Evolutionary conservation across 805 yeast genomes (phyloP).

Genomic region (Yamadazyma sp.): DNA sequence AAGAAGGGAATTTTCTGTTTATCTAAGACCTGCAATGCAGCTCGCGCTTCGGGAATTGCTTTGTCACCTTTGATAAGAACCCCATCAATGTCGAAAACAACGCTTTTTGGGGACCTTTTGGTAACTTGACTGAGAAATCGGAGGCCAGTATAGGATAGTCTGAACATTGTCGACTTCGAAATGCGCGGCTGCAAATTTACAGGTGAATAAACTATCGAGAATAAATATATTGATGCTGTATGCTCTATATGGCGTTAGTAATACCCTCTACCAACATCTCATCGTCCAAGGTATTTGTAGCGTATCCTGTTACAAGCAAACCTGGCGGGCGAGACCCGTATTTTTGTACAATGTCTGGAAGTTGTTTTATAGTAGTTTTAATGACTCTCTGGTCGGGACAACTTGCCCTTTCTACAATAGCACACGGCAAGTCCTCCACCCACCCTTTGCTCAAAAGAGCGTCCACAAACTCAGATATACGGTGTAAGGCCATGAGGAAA

Average conservation of each 20-base stretch:
- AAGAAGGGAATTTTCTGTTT: conserved; percentile 66
- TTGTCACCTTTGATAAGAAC: conserved; percentile 74
- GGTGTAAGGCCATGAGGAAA: conserved; percentile 86
- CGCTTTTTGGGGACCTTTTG: conserved; percentile 5
- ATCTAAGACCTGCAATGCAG: conserved; percentile 57
- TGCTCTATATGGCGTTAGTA: conserved; percentile 3
- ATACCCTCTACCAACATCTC: conserved; percentile 10
- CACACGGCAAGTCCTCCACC: conserved; percentile 73
- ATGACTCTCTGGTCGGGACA: conserved; percentile 90
- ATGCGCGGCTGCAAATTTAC: conserved; percentile 8
- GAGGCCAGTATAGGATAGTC: neutral
- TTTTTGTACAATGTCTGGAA: conserved; percentile 70
- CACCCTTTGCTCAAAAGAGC: conserved; percentile 52
- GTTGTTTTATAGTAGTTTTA: conserved; percentile 64
- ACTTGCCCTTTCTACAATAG: conserved; percentile 86
- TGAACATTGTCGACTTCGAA: conserved; percentile 6
- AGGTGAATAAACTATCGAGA: neutral
- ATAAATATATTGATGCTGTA: neutral
- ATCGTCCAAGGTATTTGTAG: conserved; percentile 56
- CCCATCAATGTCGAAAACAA: conserved; percentile 72
- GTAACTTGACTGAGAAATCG: neutral
- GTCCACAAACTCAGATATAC: conserved; percentile 59
- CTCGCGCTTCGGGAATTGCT: conserved; percentile 64
- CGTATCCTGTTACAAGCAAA: conserved; percentile 73
- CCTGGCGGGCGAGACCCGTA: conserved; percentile 94